Conservation (phyloP, 2,329 filamentous ascomycete genomes). For the Paracamarosporium sp. region DNA sequence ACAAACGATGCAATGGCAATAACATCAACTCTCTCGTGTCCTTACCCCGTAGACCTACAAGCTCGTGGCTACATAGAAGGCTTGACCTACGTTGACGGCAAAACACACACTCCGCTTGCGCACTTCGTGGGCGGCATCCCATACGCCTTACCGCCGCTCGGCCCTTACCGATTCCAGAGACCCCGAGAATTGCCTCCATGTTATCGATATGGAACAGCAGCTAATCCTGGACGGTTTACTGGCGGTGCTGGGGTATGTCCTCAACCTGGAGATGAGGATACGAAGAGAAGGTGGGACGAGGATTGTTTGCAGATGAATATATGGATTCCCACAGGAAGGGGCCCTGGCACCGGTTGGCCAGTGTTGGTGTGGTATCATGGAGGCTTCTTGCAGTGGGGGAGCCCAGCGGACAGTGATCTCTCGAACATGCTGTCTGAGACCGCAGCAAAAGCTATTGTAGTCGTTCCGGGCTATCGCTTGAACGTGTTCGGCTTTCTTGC, state of each 20-base stretch:
- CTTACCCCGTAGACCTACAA: slow-evolving; percentile 46
- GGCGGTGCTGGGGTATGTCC: slow-evolving; percentile 56
- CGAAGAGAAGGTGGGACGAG: slow-evolving; percentile 51
- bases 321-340: slow-evolving; percentile 58
- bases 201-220: slow-evolving; percentile 59
- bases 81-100: slow-evolving; percentile 49
- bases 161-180: slow-evolving; percentile 57
- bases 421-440: slow-evolving; percentile 58
- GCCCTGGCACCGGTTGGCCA: slow-evolving; percentile 60
- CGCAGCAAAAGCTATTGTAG: slow-evolving; percentile 54
- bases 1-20: slow-evolving; percentile 17
- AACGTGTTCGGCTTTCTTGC: slow-evolving; percentile 65
- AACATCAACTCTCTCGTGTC: slow-evolving; percentile 20
- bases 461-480: slow-evolving; percentile 63
- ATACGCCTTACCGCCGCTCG: slow-evolving; percentile 60
- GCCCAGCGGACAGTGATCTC: slow-evolving; percentile 55
- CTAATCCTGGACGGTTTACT: slow-evolving; percentile 55
- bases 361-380: slow-evolving; percentile 65
- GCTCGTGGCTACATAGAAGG: slow-evolving; percentile 59
- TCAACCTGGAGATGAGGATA: slow-evolving; percentile 48
- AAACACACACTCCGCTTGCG: slow-evolving; percentile 45
- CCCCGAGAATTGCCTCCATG: slow-evolving; percentile 55
- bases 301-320: slow-evolving; percentile 65
- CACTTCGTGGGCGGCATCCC: slow-evolving; percentile 64
- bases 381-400: slow-evolving; percentile 65